Evolutionary conservation across 768 basidiomycete species (phyloP).

Genomic region (Postia placenta): DNA sequence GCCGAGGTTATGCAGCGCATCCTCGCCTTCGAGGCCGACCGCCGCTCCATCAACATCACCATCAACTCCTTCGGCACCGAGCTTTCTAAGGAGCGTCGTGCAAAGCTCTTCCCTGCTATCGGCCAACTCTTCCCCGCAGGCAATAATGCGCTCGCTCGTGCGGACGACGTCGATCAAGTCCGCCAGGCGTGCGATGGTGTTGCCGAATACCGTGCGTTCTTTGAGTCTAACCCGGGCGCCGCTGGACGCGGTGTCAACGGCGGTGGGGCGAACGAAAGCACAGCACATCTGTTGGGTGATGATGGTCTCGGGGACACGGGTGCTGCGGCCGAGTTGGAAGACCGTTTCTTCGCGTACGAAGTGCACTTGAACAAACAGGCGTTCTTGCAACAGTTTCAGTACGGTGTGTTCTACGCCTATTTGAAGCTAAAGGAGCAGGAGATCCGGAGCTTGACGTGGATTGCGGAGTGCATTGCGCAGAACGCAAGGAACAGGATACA

Average conservation of each 20-base stretch:
- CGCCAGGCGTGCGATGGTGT: slow-evolving; percentile 82
- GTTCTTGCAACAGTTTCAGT: slow-evolving; percentile 96
- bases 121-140: slow-evolving; percentile 94
- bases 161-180: slow-evolving; percentile 94
- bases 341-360: slow-evolving; percentile 91
- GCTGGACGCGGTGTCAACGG: slow-evolving; percentile 21
- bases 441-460: slow-evolving; percentile 85
- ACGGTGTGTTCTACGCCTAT: slow-evolving; percentile 88
- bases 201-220: slow-evolving; percentile 87
- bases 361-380: slow-evolving; percentile 91
- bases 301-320: slow-evolving; percentile 28
- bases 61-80: slow-evolving; percentile 98
- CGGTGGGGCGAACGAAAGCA: slow-evolving; percentile 26
- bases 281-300: slow-evolving; percentile 22
- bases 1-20: slow-evolving; percentile 88
- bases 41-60: slow-evolving; percentile 96
- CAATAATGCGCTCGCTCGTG: slow-evolving; percentile 88
- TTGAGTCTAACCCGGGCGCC: slow-evolving; percentile 45
- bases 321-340: slow-evolving; percentile 72
- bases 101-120: slow-evolving; percentile 89
- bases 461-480: slow-evolving; percentile 97
- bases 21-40: slow-evolving; percentile 93
- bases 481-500: slow-evolving; percentile 93
- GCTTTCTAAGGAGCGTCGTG: slow-evolving; percentile 90
- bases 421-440: slow-evolving; percentile 91